phyloP scores from a whole-genome alignment of 2,329 filamentous ascomycete species.

The Xylaria sp. region DNA sequence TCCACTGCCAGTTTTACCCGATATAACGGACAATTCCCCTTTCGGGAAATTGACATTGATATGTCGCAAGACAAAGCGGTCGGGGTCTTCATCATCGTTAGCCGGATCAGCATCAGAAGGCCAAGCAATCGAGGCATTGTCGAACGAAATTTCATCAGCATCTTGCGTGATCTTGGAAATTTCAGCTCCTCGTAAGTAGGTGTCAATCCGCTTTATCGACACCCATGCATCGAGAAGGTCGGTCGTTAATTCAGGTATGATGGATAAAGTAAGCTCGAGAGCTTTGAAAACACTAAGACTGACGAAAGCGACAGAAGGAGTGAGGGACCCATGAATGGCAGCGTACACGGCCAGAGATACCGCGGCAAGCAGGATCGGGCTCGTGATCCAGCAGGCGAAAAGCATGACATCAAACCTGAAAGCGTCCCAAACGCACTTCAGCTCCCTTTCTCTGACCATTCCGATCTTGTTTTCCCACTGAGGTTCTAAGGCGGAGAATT shows the following conservation, averaged over 20 bases:
- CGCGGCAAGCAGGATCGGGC: constrained; percentile 78
- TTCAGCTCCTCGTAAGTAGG: constrained; percentile 76
- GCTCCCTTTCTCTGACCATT: constrained; percentile 72
- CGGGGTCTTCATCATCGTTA: constrained; percentile 59
- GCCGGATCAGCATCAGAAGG: constrained; percentile 68
- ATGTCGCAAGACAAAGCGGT: constrained; percentile 73
- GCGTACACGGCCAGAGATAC: constrained; percentile 77
- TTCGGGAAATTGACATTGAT: constrained; percentile 74
- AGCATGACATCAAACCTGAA: constrained; percentile 73
- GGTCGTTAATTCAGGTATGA: constrained; percentile 78
- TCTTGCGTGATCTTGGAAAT: constrained; percentile 65
- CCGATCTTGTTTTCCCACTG: constrained; percentile 80
- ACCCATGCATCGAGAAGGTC: constrained; percentile 77
- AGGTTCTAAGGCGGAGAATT: constrained; percentile 80
- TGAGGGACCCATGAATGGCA: constrained; percentile 68
- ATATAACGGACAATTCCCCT: constrained; percentile 77
- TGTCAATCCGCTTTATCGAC: constrained; percentile 77
- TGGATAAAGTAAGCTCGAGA: constrained; percentile 76
- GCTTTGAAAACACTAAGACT: constrained; percentile 78
- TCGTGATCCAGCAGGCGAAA: constrained; percentile 76
- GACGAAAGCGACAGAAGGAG: constrained; percentile 81
- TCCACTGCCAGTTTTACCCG: constrained; percentile 80
- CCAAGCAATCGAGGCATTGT: constrained; percentile 78
- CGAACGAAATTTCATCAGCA: constrained; percentile 71
- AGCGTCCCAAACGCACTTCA: constrained; percentile 72